phyloP scores from a whole-genome alignment of 108 stramenopile genomes.

The Nannochloropsis gaditana region DNA sequence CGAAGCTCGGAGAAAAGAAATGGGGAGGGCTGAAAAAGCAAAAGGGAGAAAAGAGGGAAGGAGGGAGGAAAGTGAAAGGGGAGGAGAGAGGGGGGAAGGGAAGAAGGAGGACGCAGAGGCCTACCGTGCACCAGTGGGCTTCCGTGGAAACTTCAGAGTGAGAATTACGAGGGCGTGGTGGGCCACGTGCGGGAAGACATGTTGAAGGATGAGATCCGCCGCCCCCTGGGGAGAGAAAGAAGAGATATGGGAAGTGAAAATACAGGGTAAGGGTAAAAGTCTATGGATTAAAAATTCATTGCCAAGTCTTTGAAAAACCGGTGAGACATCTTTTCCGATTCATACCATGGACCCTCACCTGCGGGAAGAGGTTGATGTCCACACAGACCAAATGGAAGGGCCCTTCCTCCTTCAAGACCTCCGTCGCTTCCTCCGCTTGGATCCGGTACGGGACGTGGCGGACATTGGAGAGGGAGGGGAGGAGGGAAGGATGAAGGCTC shows the following conservation, averaged over 20 bases:
- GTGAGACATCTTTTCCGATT: not conserved
- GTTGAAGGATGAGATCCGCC: not conserved
- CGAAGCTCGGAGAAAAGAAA: not conserved
- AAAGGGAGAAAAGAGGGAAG: not conserved
- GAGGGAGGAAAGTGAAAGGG: not conserved
- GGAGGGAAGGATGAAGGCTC: not conserved
- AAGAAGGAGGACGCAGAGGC: not conserved
- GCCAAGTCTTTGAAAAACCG: not conserved
- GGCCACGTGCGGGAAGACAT: not conserved
- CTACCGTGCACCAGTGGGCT: not conserved
- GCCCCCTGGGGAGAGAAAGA: not conserved
- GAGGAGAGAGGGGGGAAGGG: not conserved
- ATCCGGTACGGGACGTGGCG: not conserved
- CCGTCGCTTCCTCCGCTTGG: conserved; percentile 9
- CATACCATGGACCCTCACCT: not conserved
- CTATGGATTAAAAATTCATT: not conserved
- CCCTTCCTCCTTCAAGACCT: conserved; percentile 19
- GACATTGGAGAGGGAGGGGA: not conserved
- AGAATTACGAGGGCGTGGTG: not conserved
- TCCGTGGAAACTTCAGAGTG: not conserved
- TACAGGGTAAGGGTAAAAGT: not conserved
- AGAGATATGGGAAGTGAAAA: not conserved
- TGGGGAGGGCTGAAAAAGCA: not conserved
- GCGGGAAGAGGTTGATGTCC: not conserved
- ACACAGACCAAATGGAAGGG: not conserved